phyloP scores from a whole-genome alignment of 129 eudicot species.

The Centrapalus pauciflorus region DNA sequence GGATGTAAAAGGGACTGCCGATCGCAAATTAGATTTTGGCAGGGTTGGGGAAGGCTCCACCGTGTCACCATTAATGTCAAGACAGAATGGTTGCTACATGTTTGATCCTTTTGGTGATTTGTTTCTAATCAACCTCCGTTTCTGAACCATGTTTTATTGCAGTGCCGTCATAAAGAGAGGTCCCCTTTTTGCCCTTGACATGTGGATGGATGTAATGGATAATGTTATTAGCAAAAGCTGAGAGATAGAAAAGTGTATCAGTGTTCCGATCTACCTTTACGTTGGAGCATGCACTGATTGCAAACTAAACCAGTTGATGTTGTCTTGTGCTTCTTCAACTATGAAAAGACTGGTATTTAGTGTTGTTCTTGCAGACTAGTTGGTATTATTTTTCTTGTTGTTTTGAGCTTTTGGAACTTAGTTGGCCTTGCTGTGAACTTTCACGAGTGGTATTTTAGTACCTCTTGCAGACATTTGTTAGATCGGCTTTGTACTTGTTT shows the following conservation, averaged over 20 bases:
- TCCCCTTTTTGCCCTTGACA: neutral
- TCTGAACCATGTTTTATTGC: conserved; percentile 17
- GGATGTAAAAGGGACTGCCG: too few relatives aligned
- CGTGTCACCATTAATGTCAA: too few relatives aligned
- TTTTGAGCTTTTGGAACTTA: conserved; percentile 4
- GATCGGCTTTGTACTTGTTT: too few relatives aligned
- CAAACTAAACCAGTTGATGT: conserved; percentile 1
- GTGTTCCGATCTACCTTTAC: neutral
- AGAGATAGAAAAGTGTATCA: neutral
- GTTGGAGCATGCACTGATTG: conserved; percentile 1
- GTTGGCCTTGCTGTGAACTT: neutral
- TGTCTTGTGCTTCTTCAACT: too few relatives aligned
- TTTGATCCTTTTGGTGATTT: neutral
- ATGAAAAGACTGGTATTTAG: too few relatives aligned
- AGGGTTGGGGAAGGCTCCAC: too few relatives aligned
- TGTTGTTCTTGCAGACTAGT: too few relatives aligned
- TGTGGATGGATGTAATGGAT: neutral
- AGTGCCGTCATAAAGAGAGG: conserved; percentile 37
- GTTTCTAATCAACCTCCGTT: neutral
- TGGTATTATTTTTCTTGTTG: too few relatives aligned
- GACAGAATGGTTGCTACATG: too few relatives aligned
- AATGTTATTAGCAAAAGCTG: neutral
- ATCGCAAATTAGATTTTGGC: too few relatives aligned
- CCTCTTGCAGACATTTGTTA: neutral
- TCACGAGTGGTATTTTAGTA: conserved; percentile 1